Evolutionary conservation across 225 moss, liverwort and hornwort genomes (phyloP).

Genomic region (Marchantia paleacea): DNA sequence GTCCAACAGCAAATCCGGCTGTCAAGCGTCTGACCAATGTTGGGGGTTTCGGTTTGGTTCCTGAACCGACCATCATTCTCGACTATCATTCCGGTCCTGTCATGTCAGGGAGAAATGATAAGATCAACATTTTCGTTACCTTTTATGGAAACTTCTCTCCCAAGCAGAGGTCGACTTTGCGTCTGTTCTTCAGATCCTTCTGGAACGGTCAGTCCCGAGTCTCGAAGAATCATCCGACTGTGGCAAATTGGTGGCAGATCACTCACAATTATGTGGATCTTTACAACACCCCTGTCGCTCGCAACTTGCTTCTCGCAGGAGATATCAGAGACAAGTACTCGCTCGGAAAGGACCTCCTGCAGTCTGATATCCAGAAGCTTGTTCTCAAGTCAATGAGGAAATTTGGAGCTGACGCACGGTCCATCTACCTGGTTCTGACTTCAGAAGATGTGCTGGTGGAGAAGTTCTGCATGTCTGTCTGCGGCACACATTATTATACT

Average conservation of each 20-base stretch:
- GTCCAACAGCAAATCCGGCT: no score
- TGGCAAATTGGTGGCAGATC: slow-evolving; percentile 58
- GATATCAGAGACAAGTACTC: slow-evolving; percentile 41
- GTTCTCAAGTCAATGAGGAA: slow-evolving; percentile 37
- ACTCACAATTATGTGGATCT: slow-evolving; percentile 43
- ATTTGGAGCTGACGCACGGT: slow-evolving; percentile 36
- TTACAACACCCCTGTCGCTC: slow-evolving; percentile 45
- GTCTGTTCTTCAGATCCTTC: slow-evolving; percentile 32
- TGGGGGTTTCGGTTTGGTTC: slow-evolving; percentile 6
- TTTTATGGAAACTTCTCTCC: slow-evolving; percentile 35
- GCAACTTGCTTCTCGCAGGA: slow-evolving; percentile 35
- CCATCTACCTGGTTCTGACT: slow-evolving; percentile 52
- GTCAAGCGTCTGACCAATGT: no score
- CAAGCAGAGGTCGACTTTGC: slow-evolving; percentile 12
- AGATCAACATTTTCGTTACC: slow-evolving; percentile 17
- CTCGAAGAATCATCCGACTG: slow-evolving; percentile 31
- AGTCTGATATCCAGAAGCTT: slow-evolving; percentile 43
- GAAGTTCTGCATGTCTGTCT: slow-evolving; percentile 38
- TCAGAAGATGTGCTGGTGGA: slow-evolving; percentile 48
- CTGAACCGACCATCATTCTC: slow-evolving; percentile 27
- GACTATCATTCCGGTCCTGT: slow-evolving; percentile 41
- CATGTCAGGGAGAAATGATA: slow-evolving; percentile 8
- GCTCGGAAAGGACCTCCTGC: slow-evolving; percentile 32
- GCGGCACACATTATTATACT: slow-evolving; percentile 31
- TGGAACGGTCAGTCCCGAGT: slow-evolving; percentile 8